Base-by-base conservation (phyloP, 805 yeast species). In the Wickerhamomyces bisporus region DNA sequence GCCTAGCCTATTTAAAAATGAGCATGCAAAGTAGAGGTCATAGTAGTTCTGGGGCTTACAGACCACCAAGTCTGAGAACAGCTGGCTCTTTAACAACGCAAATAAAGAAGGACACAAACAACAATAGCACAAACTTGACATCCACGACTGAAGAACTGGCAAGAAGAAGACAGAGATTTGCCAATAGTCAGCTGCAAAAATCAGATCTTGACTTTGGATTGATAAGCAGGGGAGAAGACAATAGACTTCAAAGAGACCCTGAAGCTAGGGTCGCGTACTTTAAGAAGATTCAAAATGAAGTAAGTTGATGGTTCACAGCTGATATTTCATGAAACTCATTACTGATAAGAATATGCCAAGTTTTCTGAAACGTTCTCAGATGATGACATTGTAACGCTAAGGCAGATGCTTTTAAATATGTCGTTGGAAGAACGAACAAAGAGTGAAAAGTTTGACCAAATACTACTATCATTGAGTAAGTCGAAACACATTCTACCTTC, bases 141-240 rank as follows among this genome's bases (percentile, higher is more conserved):
- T 30, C 23, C 32, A 26, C 30, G 7, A n/a, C 25, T 2, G 46
- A 38, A 5, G 50, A 36, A 4, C 34, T 52, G 12, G 52, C 49
- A 34, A 57, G 47, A 41, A 55, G 75, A 34, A 50, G 49, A 35
- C 48, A 47, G 11, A 55, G 68, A 40, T 71, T 72, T 40, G 36
- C 47, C 6, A 42, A 41, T 0, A 55, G 60, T 5, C 6, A n/a
- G 15, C 49, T 53, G 6, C 35, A 42, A 3, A 47, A 47, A 21
- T 49, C 53, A 13, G 36, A 45, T 26, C 44, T 45, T 14, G 68
- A 62, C 6, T 75, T 67, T 43, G 84, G 86, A 0, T 60, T 76
- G 35, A 56, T 79, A 7, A 80, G 86, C 44, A 60, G 86, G 40
- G 85, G 86, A 1, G 79, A 73, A 31, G 79, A 72, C 39, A 53